Evolutionary conservation across 1,284 basidiomycete genomes (phyloP).

Genomic region (Ceratobasidium sp.): DNA sequence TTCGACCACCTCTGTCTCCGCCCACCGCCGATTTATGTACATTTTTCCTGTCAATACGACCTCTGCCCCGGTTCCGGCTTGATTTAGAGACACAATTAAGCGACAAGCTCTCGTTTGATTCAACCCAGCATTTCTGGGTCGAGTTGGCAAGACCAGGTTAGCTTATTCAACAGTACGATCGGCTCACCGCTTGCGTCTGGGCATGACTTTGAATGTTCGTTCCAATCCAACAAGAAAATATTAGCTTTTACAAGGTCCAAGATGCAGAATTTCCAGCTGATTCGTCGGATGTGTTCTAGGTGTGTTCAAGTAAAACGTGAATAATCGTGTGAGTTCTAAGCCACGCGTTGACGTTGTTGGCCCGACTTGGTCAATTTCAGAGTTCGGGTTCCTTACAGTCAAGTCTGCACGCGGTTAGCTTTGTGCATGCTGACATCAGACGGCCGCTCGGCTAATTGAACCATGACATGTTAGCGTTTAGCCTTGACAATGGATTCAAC

Average conservation of each 20-base stretch:
- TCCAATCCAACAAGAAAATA: neutral
- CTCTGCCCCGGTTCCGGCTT: no score
- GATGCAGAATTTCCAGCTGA: neutral
- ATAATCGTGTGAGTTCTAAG: neutral
- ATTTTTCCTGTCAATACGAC: no score
- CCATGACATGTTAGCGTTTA: no score
- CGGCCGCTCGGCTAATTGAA: no score
- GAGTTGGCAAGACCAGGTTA: neutral
- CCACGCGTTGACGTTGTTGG: slow-evolving; percentile 8
- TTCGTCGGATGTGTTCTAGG: neutral
- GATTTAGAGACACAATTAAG: no score
- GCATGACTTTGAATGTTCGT: slow-evolving; percentile 1
- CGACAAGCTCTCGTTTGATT: no score
- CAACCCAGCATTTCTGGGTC: slow-evolving; percentile 21
- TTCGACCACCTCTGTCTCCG: no score
- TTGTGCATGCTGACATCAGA: no score
- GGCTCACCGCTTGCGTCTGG: slow-evolving; percentile 25
- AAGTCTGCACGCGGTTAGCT: neutral
- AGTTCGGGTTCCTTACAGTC: slow-evolving; percentile 9
- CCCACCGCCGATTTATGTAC: no score
- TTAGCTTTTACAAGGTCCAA: neutral
- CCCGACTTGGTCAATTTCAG: slow-evolving; percentile 22
- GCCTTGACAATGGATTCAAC: no score
- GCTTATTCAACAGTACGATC: neutral
- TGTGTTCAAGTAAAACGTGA: neutral